phyloP scores from a whole-genome alignment of 176 grass and related monocot genomes.

The Oropetium thomaeum region DNA sequence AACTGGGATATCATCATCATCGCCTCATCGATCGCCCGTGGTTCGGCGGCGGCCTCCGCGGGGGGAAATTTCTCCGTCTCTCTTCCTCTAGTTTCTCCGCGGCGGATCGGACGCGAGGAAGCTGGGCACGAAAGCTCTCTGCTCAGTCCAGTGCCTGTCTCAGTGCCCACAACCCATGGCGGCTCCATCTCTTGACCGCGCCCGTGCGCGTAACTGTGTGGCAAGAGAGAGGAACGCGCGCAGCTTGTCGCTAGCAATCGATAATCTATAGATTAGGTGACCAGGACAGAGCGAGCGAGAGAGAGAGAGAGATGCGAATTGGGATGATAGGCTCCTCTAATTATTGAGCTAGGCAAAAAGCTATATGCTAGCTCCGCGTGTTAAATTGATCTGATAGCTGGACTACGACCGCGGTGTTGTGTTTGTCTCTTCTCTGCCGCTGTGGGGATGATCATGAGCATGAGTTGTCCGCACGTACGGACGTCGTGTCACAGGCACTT shows the following conservation, averaged over 20 bases:
- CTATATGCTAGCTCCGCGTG: constrained; percentile 31
- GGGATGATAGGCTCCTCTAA: not conserved
- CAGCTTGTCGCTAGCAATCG: not conserved
- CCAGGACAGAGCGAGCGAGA: too few relatives aligned
- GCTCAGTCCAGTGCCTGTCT: constrained; percentile 3
- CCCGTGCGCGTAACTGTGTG: not conserved
- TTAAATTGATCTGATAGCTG: not conserved
- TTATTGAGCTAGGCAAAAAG: not conserved
- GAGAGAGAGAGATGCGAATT: not conserved
- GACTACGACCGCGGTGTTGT: not conserved
- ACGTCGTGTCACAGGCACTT: constrained; percentile 36
- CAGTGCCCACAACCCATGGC: constrained; percentile 12
- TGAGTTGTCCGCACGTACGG: constrained; percentile 27
- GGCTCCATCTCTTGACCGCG: not conserved
- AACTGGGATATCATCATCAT: too few relatives aligned
- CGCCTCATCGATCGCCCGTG: not conserved
- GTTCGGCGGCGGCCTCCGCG: not conserved
- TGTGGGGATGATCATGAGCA: not conserved
- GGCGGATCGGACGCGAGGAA: not conserved
- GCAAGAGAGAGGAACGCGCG: not conserved
- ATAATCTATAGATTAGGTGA: constrained; percentile 25
- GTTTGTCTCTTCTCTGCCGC: not conserved
- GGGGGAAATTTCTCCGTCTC: not conserved
- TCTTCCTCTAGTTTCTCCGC: too few relatives aligned
- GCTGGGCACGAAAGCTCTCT: constrained; percentile 24